phyloP scores from a whole-genome alignment of 805 yeast species.

The Hanseniaspora thailandica region DNA sequence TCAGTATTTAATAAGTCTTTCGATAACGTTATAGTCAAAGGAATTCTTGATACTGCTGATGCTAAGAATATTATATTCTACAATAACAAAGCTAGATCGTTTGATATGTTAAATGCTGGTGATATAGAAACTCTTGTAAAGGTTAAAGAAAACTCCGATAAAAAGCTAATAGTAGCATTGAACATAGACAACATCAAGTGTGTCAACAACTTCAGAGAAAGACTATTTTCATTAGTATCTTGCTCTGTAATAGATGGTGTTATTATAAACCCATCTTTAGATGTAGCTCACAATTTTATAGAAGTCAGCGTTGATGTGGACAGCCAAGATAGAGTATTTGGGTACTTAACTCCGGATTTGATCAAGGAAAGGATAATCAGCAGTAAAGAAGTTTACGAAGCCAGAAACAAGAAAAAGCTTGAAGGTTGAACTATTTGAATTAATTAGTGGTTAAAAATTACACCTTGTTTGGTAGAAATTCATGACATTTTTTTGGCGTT shows the following conservation, averaged over 20 bases:
- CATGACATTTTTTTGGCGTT: too few species aligned
- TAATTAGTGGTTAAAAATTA: too few species aligned
- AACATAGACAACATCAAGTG: conserved; percentile 42
- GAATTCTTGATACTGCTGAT: conserved; percentile 19
- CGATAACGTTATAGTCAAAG: conserved; percentile 24
- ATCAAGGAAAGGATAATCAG: conserved; percentile 65
- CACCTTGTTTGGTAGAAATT: too few species aligned
- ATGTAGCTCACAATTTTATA: conserved; percentile 1
- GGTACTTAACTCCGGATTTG: conserved; percentile 33
- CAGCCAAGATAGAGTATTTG: conserved; percentile 46
- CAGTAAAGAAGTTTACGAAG: conserved; percentile 62
- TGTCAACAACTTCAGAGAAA: conserved; percentile 76
- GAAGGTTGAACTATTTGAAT: background rate
- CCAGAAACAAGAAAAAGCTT: conserved; percentile 53
- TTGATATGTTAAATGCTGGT: conserved; percentile 88
- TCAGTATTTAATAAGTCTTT: conserved; percentile 44
- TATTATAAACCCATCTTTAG: conserved; percentile 33
- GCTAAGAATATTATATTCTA: conserved; percentile 23
- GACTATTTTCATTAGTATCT: conserved; percentile 78
- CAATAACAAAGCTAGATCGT: conserved; percentile 64
- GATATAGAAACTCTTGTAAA: conserved; percentile 63
- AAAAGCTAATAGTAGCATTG: conserved; percentile 44
- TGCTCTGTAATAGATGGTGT: conserved; percentile 75
- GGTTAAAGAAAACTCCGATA: conserved; percentile 28
- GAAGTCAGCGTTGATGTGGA: conserved; percentile 34